phyloP scores from a whole-genome alignment of 371 early-diverging fungal genomes.

The Caulochytrium protostelioides region DNA sequence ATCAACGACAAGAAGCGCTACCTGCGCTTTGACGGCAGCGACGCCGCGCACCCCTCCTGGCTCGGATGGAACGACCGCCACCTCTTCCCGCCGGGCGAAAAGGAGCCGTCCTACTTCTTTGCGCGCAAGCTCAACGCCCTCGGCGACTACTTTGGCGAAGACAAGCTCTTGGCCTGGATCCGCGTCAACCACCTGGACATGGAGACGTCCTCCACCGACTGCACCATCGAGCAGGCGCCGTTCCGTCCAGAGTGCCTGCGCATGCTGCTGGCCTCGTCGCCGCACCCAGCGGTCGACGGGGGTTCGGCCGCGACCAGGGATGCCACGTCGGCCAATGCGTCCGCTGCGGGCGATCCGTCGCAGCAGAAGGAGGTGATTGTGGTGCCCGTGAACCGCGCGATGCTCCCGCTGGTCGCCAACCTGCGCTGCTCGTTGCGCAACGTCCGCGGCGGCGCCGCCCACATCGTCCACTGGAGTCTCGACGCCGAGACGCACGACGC shows the following conservation, averaged over 20 bases:
- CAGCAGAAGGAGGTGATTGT: slow-evolving; percentile 3
- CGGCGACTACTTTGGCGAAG: slow-evolving; percentile 1
- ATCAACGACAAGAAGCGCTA: slow-evolving; percentile 15
- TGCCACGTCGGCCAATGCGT: no score
- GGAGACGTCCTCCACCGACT: no score
- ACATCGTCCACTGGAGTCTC: slow-evolving; percentile 4
- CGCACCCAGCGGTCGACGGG: no score
- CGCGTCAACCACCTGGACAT: slow-evolving; percentile 1
- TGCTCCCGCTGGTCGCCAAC: background rate
- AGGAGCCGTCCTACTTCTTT: slow-evolving; percentile 11
- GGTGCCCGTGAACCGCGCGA: slow-evolving; percentile 3
- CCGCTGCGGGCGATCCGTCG: no score
- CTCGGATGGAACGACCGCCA: slow-evolving; percentile 4
- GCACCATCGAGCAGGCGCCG: no score
- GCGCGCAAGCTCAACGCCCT: slow-evolving; percentile 11
- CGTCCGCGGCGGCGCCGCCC: background rate
- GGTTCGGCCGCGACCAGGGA: no score
- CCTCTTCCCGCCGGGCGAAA: slow-evolving; percentile 2
- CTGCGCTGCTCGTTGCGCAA: slow-evolving; percentile 3
- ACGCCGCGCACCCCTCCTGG: slow-evolving; percentile 10
- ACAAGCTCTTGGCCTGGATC: slow-evolving; percentile 14
- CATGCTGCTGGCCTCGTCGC: no score
- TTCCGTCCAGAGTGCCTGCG: no score
- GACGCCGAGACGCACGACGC: slow-evolving; percentile 2
- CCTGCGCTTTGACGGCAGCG: slow-evolving; percentile 6